Evolutionary conservation across 139 green algal genomes (phyloP).

Genomic region (Coelastrella sp.): DNA sequence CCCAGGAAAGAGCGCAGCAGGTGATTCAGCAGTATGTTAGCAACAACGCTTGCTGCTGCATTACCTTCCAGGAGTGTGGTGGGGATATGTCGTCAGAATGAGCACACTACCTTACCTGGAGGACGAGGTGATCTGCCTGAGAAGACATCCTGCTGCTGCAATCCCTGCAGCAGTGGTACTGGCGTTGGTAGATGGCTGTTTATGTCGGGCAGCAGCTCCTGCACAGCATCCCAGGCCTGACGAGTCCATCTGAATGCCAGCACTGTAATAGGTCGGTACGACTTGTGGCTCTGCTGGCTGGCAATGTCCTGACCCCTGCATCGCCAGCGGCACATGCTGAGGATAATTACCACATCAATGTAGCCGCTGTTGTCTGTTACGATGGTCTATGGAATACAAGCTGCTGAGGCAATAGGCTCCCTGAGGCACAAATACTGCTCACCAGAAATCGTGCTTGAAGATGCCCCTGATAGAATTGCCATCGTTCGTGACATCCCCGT

Average conservation of each 20-base stretch:
- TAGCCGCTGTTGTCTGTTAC: too few species aligned
- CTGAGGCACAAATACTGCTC: neutral
- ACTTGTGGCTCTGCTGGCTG: constrained; percentile 81
- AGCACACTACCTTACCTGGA: neutral
- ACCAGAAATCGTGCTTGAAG: constrained; percentile 83
- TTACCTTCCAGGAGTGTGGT: too few species aligned
- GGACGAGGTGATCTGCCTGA: neutral
- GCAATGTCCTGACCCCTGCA: constrained; percentile 80
- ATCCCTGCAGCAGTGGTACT: neutral
- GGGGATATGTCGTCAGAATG: neutral
- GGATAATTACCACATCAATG: too few species aligned
- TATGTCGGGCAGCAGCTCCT: neutral
- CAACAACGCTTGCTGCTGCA: too few species aligned
- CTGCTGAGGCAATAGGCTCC: neutral
- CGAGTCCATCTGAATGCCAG: constrained; percentile 65
- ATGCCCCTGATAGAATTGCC: constrained; percentile 52
- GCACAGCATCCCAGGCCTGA: constrained; percentile 47
- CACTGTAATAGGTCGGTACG: constrained; percentile 78
- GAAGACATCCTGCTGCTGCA: constrained; percentile 2
- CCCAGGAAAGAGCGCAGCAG: too few species aligned
- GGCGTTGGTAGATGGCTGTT: neutral
- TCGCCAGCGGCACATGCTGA: too few species aligned
- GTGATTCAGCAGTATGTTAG: too few species aligned
- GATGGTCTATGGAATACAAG: neutral
- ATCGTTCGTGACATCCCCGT: constrained; percentile 72